Conservation (phyloP, 2,329 filamentous ascomycete genomes). For the Magnaporthiopsis poae region DNA sequence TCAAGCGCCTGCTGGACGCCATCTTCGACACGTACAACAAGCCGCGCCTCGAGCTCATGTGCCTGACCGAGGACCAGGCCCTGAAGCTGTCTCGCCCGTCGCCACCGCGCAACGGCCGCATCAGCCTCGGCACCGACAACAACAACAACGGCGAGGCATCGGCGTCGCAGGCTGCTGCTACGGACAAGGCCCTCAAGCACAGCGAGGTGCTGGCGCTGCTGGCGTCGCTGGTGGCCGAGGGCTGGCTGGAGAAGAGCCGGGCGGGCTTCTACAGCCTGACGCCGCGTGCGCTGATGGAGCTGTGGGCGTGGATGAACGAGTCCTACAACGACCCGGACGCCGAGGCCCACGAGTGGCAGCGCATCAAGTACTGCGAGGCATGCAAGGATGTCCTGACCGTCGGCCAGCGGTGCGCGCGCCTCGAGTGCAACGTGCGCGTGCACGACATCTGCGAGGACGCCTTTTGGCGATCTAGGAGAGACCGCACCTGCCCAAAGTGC, state of each 20-base stretch:
- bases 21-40: slow-evolving; percentile 91
- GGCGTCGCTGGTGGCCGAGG: slow-evolving; percentile 59
- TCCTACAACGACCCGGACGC: slow-evolving; percentile 73
- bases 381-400: slow-evolving; percentile 84
- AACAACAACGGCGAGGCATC: slow-evolving; percentile 18
- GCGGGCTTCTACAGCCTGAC: slow-evolving; percentile 67
- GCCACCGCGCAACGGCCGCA: slow-evolving; percentile 25
- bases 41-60: slow-evolving; percentile 69
- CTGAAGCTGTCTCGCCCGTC: slow-evolving; percentile 52
- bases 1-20: slow-evolving; percentile 76
- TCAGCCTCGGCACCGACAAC: slow-evolving; percentile 15
- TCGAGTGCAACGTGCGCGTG: slow-evolving; percentile 58
- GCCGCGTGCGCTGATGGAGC: slow-evolving; percentile 71
- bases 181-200: slow-evolving; percentile 56
- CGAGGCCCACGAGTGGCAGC: slow-evolving; percentile 52
- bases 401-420: slow-evolving; percentile 64
- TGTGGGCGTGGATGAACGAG: slow-evolving; percentile 73
- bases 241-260: slow-evolving; percentile 71
- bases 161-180: slow-evolving; percentile 21
- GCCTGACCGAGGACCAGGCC: slow-evolving; percentile 69
- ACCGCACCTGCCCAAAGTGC: slow-evolving; percentile 55
- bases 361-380: slow-evolving; percentile 77
- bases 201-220: slow-evolving; percentile 68
- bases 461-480: slow-evolving; percentile 59
- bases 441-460: slow-evolving; percentile 68